Base-by-base conservation (phyloP, 1,284 basidiomycete genomes). In the Agaricales sp. region DNA sequence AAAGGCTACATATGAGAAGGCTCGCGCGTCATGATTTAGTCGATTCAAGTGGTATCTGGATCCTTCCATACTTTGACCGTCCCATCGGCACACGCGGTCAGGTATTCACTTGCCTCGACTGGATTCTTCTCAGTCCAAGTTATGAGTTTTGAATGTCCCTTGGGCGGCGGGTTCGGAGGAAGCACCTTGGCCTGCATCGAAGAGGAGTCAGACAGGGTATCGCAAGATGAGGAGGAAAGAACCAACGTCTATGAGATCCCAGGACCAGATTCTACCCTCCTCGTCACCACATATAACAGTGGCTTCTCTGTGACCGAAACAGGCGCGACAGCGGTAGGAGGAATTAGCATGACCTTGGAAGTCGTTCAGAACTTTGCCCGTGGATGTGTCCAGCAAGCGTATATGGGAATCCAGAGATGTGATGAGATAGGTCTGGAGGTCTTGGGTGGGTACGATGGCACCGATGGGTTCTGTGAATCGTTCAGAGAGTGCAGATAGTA, bases 91-190 rank as follows among this genome's bases (percentile, higher is more conserved):
- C 89, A 90, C 2, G 90, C 81, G 6, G 92, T 94, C 46, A 93
- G 69, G 74, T 95, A 77, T 63, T 94, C 88, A 25, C 79, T 78
- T 1, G 80, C 74, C 51, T 89, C 83, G n/a, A 72, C 77, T 2
- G 90, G 91, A 65, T 92, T 86, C 55, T 87, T 77, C 63, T 95
- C 92, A 1, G 90, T 83, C 89, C 92, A 96, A 13, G 91, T 87
- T 41, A 98, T 82, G 20, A 89, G 77, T 62, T 87, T 91, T 45
- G 81, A 72, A 61, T 96, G 92, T 1, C 80, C 78, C 61, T 80
- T 79, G 18, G 78, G 78, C 3, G 83, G 87, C 39, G 79, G 82
- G 55, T 78, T 80, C 19, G 77, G 78, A 50, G 74, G 68, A 18
- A 91, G 59, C 18, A 79, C 68, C 49, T 78, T 81, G 3, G 78